Base-by-base conservation (phyloP, 495 filamentous ascomycete genomes). In the Aspergillus steynii region DNA sequence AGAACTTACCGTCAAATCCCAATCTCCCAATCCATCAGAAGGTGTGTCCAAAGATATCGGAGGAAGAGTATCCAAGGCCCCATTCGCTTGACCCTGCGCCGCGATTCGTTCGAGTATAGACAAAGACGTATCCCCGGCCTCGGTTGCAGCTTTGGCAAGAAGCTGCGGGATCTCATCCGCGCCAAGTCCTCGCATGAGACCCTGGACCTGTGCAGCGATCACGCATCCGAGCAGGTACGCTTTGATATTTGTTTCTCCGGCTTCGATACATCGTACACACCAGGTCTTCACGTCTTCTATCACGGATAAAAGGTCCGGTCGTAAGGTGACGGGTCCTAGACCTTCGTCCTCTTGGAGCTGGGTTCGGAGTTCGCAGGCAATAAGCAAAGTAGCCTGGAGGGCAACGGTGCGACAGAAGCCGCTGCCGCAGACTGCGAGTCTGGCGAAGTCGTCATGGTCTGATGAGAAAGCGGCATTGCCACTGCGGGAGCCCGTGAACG, bases 161-260 rank as follows among this genome's bases (percentile, higher is more conserved):
- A 68, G 29, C 5, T 57, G 51, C 3, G 68, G 50, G 0, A 80
- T 10, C 12, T 80, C 69, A 0, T 77, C 65, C 25, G 71, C 72
- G 1, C 51, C 46, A 1, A 79, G 2, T 10, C 80, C 74, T 25
- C 61, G 61, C 66, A 73, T 71, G 4, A 83, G 54, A 9, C 67
- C 80, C 4, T 82, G 68, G 0, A 85, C 66, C 52, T 84, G 78
- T 4, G 77, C 77, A 4, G 59, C 31, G 0, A 86, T 53, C 5
- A 82, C 57, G 3, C 61, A 58, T 0, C 69, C 62, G 29, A 86
- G 68, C 29, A 88, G 47, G 49, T 81, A 81, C 1, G 79, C 82
- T 60, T 86, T 87, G n/a, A 82, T 71, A 61, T 85, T 87, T 0
- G 80, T 84, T 67, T 86, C 81, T 3, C 85, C 85, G 2, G 71